phyloP scores from a whole-genome alignment of 495 filamentous ascomycete genomes.

The Amorphotheca resinae region DNA sequence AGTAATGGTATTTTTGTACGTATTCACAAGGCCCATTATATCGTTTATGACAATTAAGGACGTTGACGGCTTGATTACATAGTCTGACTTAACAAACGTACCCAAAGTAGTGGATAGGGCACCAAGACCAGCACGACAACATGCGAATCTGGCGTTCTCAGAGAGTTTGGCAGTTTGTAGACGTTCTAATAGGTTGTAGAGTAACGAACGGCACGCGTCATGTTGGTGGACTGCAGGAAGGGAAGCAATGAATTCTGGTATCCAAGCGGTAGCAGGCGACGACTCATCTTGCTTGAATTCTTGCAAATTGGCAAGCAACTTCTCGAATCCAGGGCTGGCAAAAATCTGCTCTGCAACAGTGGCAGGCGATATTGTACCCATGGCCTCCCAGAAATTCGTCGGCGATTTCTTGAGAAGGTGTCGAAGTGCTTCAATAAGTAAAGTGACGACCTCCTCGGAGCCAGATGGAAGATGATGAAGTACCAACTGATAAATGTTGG shows the following conservation, averaged over 20 bases:
- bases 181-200: slow-evolving; percentile 53
- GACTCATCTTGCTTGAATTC: slow-evolving; percentile 45
- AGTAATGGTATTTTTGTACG: slow-evolving; percentile 34
- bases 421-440: slow-evolving; percentile 52
- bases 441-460: slow-evolving; percentile 41
- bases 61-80: slow-evolving; percentile 31
- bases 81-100: slow-evolving; percentile 29
- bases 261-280: slow-evolving; percentile 49
- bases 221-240: slow-evolving; percentile 56
- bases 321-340: slow-evolving; percentile 52
- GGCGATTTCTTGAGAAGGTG: slow-evolving; percentile 59
- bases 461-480: slow-evolving; percentile 60
- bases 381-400: slow-evolving; percentile 74
- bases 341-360: slow-evolving; percentile 66
- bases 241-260: slow-evolving; percentile 60
- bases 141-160: slow-evolving; percentile 26
- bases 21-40: slow-evolving; percentile 35
- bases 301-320: slow-evolving; percentile 43
- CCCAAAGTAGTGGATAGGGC: slow-evolving; percentile 32
- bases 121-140: slow-evolving; percentile 29
- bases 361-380: slow-evolving; percentile 62
- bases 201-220: slow-evolving; percentile 57
- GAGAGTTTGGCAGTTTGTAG: slow-evolving; percentile 41
- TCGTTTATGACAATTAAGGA: slow-evolving; percentile 38
- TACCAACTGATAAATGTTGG: slow-evolving; percentile 60